phyloP scores from a whole-genome alignment of 352 stramenopile genomes.

The Phytophthora cryptogea region DNA sequence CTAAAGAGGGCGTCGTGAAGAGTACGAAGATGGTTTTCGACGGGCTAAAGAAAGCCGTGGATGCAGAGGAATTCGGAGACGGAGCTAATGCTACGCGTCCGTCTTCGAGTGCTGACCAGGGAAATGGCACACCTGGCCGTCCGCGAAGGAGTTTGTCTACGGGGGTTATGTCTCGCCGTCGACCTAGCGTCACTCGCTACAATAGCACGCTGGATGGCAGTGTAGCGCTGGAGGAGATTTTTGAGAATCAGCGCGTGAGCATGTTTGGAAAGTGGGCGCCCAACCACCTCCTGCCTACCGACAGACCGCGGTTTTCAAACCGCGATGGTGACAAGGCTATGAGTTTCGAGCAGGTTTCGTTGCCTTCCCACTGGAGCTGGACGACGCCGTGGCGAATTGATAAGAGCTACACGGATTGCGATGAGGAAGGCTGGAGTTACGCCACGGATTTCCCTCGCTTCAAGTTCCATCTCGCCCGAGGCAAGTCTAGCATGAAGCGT shows the following conservation, averaged over 20 bases:
- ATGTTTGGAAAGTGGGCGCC: constrained; percentile 89
- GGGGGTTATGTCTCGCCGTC: constrained; percentile 17
- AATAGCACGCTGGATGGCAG: constrained; percentile 77
- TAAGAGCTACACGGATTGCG: constrained; percentile 88
- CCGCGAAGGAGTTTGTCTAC: constrained; percentile 23
- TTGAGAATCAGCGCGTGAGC: constrained; percentile 88
- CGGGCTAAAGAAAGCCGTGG: constrained; percentile 49
- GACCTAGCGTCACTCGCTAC: constrained; percentile 50
- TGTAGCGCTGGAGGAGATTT: constrained; percentile 85
- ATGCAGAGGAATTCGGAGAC: constrained; percentile 26
- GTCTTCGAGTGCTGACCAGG: constrained; percentile 5
- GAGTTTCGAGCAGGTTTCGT: constrained; percentile 77
- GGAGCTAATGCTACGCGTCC: constrained; percentile 5
- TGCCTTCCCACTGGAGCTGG: constrained; percentile 84
- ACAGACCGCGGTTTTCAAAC: constrained; percentile 82
- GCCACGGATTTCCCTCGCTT: constrained; percentile 86
- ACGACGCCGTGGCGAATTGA: constrained; percentile 87
- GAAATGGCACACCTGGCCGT: constrained; percentile 4
- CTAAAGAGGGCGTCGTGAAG: constrained; percentile 70
- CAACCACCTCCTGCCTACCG: constrained; percentile 82
- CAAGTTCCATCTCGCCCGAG: constrained; percentile 78
- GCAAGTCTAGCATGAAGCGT: constrained; percentile 81
- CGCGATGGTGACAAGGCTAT: constrained; percentile 77
- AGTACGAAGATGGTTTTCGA: constrained; percentile 60
- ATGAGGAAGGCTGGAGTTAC: constrained; percentile 90